Conservation (phyloP, 2,329 filamentous ascomycete species). For the Plenodomus tracheiphilus region DNA sequence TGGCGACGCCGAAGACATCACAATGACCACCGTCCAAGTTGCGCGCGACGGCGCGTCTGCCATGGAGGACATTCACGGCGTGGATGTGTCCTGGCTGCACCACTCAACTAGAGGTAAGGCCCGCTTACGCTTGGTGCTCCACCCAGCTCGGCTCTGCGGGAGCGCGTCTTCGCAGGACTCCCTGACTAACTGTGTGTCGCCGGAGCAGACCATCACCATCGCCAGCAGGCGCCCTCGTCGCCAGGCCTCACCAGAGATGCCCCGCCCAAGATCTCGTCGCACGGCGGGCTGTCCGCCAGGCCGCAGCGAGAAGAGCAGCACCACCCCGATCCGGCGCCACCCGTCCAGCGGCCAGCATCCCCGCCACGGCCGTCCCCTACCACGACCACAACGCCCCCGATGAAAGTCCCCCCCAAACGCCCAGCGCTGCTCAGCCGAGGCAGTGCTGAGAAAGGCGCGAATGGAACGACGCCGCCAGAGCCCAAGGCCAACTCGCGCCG, state of each 20-base stretch:
- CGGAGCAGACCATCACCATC: slow-evolving; percentile 40
- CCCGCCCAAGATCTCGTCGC: slow-evolving; percentile 41
- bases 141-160: slow-evolving; percentile 20
- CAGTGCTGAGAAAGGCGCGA: slow-evolving; percentile 43
- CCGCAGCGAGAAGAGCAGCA: slow-evolving; percentile 21
- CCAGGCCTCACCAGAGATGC: slow-evolving; percentile 39
- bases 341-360: slow-evolving; percentile 30
- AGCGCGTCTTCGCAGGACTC: slow-evolving; percentile 5
- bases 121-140: slow-evolving; percentile 31
- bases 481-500: slow-evolving; percentile 51
- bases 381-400: slow-evolving; percentile 21
- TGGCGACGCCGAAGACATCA: slow-evolving; percentile 28
- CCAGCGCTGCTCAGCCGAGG: slow-evolving; percentile 49
- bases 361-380: slow-evolving; percentile 24
- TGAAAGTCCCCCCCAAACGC: slow-evolving; percentile 40
- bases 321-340: slow-evolving; percentile 14
- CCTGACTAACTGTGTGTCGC: slow-evolving; percentile 20
- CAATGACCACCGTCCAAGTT: slow-evolving; percentile 27
- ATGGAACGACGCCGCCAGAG: slow-evolving; percentile 34
- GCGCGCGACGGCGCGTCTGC: slow-evolving; percentile 22
- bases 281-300: slow-evolving; percentile 30
- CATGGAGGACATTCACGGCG: slow-evolving; percentile 80
- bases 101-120: slow-evolving; percentile 76
- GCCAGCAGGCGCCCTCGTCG: slow-evolving; percentile 41
- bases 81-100: slow-evolving; percentile 92